phyloP scores from a whole-genome alignment of 1,139 yeast genomes.

The Geotrichum citri-aurantii region DNA sequence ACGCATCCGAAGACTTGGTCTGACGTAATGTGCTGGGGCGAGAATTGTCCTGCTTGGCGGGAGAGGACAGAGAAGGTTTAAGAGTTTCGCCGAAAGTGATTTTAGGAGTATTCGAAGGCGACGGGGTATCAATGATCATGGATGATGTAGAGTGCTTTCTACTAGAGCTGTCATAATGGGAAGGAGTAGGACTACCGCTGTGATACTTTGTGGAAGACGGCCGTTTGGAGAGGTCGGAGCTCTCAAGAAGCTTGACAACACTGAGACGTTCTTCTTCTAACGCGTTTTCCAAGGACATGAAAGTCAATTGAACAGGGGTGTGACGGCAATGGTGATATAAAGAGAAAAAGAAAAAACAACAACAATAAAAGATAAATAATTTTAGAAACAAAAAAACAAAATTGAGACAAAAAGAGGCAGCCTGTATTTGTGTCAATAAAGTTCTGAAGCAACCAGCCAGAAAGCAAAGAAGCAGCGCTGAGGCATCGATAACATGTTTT shows the following conservation, averaged over 20 bases:
- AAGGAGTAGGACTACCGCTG: conserved; percentile 4
- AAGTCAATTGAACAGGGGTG: not conserved
- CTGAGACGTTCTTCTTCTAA: conserved; percentile 43
- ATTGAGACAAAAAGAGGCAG: not conserved
- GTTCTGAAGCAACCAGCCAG: not conserved
- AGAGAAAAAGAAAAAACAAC: not conserved
- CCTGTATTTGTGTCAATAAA: not conserved
- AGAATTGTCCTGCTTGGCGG: conserved; percentile 3
- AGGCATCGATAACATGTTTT: not conserved
- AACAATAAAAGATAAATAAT: not conserved
- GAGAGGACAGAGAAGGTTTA: conserved; percentile 9
- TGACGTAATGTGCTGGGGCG: conserved; percentile 7
- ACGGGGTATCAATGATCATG: conserved; percentile 1
- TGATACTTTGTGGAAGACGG: conserved; percentile 3
- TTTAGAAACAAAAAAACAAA: not conserved
- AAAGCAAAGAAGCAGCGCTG: not conserved
- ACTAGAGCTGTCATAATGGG: conserved; percentile 3
- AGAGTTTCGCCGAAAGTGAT: not conserved
- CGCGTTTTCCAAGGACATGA: conserved; percentile 45
- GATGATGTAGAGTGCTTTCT: conserved; percentile 8
- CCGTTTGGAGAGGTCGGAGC: not conserved
- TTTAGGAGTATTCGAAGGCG: conserved; percentile 1
- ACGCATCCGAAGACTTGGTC: conserved; percentile 7
- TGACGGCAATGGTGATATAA: not conserved
- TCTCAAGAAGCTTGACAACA: conserved; percentile 37